Conservation (phyloP, 805 yeast genomes). For the Suhomyces faveliae region DNA sequence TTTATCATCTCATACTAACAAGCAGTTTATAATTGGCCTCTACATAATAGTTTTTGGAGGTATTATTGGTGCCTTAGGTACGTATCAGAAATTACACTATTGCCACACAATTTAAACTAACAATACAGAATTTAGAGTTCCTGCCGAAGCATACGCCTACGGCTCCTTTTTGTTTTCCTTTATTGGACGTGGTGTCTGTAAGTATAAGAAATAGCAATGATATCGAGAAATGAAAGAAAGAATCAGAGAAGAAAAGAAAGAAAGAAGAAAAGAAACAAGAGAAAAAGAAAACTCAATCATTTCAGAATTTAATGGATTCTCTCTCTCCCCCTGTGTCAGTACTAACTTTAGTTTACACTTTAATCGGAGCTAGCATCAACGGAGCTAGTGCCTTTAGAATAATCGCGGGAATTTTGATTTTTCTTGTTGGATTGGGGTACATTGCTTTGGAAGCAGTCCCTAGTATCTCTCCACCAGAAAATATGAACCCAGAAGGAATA, state of each 20-base stretch:
- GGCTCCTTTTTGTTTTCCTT: constrained; percentile 69
- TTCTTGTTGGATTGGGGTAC: constrained; percentile 58
- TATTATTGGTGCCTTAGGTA: constrained; percentile 50
- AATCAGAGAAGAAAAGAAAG: neutral
- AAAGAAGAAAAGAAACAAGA: too few species aligned
- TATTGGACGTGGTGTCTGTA: constrained; percentile 71
- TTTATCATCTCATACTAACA: constrained; percentile 18
- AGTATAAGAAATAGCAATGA: constrained; percentile 24
- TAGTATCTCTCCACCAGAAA: constrained; percentile 74
- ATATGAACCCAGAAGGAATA: constrained; percentile 58
- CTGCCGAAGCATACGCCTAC: constrained; percentile 61
- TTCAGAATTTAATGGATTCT: neutral
- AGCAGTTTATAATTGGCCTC: constrained; percentile 56
- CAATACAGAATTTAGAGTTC: constrained; percentile 46
- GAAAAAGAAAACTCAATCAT: neutral
- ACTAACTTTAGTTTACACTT: constrained; percentile 37
- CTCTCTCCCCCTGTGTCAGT: neutral
- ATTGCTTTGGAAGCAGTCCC: constrained; percentile 68
- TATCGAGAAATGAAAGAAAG: neutral
- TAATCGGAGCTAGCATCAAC: constrained; percentile 36
- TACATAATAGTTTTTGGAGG: constrained; percentile 56
- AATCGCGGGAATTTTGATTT: constrained; percentile 57
- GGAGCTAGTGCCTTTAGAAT: constrained; percentile 57
- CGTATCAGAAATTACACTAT: constrained; percentile 19
- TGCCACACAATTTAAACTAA: too few species aligned